phyloP scores from a whole-genome alignment of 345 rosid species.

The Eucalyptus erythrocorys region DNA sequence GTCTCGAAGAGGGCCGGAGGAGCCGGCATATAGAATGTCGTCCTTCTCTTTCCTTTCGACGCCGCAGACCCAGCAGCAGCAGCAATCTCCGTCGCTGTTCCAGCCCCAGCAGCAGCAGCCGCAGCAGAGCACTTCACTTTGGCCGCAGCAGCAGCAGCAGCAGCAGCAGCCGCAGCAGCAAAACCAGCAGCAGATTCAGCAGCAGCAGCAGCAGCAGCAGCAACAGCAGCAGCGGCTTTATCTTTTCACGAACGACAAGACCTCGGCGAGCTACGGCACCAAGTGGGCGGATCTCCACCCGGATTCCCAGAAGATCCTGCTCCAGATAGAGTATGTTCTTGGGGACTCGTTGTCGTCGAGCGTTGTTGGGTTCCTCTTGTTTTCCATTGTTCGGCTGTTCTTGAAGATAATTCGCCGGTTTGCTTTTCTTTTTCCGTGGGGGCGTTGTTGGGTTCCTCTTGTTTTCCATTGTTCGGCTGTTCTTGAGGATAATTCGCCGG shows the following conservation, averaged over 20 bases:
- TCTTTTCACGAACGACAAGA: conserved; percentile 69
- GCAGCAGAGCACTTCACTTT: conserved; percentile 10
- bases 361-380: background rate
- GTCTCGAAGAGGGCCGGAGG: background rate
- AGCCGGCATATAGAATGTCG: conserved; percentile 27
- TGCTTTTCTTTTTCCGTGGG: background rate
- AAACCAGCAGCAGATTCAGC: conserved; percentile 14
- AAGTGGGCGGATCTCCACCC: conserved; percentile 97
- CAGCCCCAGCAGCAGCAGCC: conserved; percentile 27
- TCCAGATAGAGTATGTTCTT: conserved; percentile 57
- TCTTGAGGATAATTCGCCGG: too few species aligned
- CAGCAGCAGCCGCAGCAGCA: conserved; percentile 29
- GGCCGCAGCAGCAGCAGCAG: conserved; percentile 1
- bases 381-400: background rate
- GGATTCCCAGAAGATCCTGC: conserved; percentile 79
- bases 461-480: background rate
- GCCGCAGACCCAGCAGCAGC: conserved; percentile 50
- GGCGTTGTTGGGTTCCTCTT: background rate
- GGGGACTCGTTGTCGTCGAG: background rate
- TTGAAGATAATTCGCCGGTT: too few species aligned
- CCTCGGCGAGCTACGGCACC: conserved; percentile 88
- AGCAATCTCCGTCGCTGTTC: conserved; percentile 22
- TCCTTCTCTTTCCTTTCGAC: conserved; percentile 54
- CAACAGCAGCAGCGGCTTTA: conserved; percentile 55
- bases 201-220: conserved; percentile 25